Conservation (phyloP, 345 rosid genomes). For the Xanthoceras sorbifolium region DNA sequence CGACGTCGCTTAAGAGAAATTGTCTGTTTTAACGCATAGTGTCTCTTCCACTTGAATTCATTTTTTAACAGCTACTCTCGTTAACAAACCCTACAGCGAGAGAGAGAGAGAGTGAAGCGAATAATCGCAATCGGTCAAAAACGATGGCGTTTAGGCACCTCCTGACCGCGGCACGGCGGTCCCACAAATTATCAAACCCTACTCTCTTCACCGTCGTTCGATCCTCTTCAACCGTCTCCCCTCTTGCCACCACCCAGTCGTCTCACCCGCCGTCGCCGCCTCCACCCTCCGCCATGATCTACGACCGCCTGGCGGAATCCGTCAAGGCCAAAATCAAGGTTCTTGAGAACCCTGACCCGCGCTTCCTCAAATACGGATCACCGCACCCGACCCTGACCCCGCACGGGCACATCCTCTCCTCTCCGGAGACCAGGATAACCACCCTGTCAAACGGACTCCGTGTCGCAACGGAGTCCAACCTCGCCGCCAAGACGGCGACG, state of each 20-base stretch:
- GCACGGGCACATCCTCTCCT: slow-evolving; percentile 78
- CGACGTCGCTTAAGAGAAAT: too few species aligned
- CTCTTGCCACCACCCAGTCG: slow-evolving; percentile 36
- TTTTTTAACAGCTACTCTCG: neutral
- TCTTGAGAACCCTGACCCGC: slow-evolving; percentile 78
- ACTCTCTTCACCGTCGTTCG: slow-evolving; percentile 33
- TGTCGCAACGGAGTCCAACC: slow-evolving; percentile 86
- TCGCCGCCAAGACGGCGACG: slow-evolving; percentile 72
- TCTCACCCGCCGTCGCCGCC: slow-evolving; percentile 49
- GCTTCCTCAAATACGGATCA: slow-evolving; percentile 92
- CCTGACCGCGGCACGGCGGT: slow-evolving; percentile 57
- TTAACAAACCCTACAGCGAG: slow-evolving; percentile 7
- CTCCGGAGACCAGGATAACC: slow-evolving; percentile 88
- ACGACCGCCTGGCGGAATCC: slow-evolving; percentile 71
- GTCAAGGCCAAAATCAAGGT: slow-evolving; percentile 60
- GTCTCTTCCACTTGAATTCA: neutral
- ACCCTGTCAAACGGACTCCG: slow-evolving; percentile 91
- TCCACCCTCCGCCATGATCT: slow-evolving; percentile 65
- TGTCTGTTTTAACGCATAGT: too few species aligned
- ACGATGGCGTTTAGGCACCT: slow-evolving; percentile 54
- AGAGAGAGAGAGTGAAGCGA: neutral
- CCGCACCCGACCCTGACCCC: slow-evolving; percentile 67
- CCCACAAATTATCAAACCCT: slow-evolving; percentile 35
- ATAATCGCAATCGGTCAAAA: neutral
- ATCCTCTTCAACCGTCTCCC: slow-evolving; percentile 45